phyloP scores from a whole-genome alignment of 768 basidiomycete genomes.

The Pleurotus eryngii region DNA sequence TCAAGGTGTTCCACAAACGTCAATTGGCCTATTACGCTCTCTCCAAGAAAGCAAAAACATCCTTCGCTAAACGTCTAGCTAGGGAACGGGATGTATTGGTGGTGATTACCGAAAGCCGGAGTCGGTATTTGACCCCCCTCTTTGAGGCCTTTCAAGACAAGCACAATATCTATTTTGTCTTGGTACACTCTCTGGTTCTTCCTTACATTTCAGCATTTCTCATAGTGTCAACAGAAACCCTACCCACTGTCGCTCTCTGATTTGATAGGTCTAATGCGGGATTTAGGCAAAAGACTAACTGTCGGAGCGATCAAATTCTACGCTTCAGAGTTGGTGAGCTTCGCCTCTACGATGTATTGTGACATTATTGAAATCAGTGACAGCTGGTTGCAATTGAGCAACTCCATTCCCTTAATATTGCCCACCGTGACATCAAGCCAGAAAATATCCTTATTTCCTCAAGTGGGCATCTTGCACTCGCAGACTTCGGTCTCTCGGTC shows the following conservation, averaged over 20 bases:
- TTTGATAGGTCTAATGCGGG: neutral
- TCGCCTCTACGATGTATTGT: neutral
- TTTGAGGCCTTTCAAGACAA: neutral
- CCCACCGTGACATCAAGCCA: constrained; percentile 36
- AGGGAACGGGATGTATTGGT: neutral
- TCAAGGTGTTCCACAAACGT: neutral
- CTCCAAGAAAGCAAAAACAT: neutral
- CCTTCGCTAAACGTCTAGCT: neutral
- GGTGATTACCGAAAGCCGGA: neutral
- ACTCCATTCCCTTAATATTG: constrained; percentile 24
- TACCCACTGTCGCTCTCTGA: neutral
- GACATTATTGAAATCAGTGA: neutral
- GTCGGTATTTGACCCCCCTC: neutral
- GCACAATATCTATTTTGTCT: neutral
- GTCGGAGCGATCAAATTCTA: neutral
- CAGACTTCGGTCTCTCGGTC: constrained; percentile 28
- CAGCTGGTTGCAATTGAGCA: constrained; percentile 26
- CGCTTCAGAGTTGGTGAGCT: neutral
- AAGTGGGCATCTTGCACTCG: constrained; percentile 23
- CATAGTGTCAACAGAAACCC: neutral
- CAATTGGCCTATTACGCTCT: neutral
- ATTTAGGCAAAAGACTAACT: neutral
- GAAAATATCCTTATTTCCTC: constrained; percentile 27
- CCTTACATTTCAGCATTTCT: neutral
- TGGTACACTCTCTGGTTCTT: neutral